These are phyloP conservation scores for Gaultheria prostrata DNA, from an alignment of 148 eudicot genomes.

Conservation along the genomic window DNA sequence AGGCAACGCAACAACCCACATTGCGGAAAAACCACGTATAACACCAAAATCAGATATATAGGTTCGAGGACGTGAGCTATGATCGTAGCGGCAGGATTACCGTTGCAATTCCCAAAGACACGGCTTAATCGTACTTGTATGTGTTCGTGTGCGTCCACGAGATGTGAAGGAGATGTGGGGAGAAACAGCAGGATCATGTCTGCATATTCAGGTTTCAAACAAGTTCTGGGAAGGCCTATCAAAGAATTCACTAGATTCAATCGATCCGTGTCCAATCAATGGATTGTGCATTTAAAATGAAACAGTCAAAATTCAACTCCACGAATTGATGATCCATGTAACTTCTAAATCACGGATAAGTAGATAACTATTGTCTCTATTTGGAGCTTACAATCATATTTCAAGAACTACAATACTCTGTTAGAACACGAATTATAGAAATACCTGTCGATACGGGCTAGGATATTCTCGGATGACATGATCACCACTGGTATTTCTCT, in stretches of 20 bases:
- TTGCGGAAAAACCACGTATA: background rate
- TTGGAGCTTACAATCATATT: background rate
- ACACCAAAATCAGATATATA: background rate
- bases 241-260: background rate
- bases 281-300: background rate
- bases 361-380: background rate
- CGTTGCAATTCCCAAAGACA: background rate
- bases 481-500: slow-evolving; percentile 57
- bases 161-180: too few species aligned
- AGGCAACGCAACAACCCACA: background rate
- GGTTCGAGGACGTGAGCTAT: background rate
- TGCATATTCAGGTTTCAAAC: background rate
- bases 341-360: background rate
- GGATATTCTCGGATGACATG: slow-evolving; percentile 64
- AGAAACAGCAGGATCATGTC: background rate
- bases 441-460: slow-evolving; percentile 58
- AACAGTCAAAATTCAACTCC: background rate
- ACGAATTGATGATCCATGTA: background rate
- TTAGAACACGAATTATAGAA: background rate
- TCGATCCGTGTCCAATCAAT: background rate
- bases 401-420: background rate
- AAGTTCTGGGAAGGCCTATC: background rate
- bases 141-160: background rate
- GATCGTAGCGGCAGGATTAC: background rate
- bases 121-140: background rate